phyloP scores from a whole-genome alignment of 2,329 filamentous ascomycete species.

The Davidsoniella eucalypti region DNA sequence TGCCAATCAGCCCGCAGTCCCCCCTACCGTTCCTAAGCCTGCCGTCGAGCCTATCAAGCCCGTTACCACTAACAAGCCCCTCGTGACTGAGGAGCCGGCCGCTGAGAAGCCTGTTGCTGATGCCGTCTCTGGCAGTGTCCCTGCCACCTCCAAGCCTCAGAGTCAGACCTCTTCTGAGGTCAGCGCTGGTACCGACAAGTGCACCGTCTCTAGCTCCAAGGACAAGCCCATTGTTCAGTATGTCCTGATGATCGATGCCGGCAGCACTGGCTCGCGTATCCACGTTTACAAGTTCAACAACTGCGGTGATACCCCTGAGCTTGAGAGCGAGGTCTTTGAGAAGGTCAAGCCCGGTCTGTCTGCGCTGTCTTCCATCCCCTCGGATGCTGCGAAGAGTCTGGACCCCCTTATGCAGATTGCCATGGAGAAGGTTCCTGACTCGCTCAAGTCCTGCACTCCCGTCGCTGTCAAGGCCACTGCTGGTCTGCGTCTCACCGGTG shows the following conservation, averaged over 20 bases:
- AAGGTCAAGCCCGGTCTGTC: slow-evolving; percentile 84
- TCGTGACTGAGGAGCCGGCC: slow-evolving; percentile 5
- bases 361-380: slow-evolving; percentile 70
- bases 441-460: slow-evolving; percentile 80
- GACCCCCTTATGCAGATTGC: slow-evolving; percentile 79
- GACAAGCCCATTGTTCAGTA: slow-evolving; percentile 94
- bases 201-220: slow-evolving; percentile 66
- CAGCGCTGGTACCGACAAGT: slow-evolving; percentile 53
- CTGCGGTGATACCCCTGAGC: slow-evolving; percentile 82
- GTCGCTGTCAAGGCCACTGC: slow-evolving; percentile 97
- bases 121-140: neutral
- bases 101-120: slow-evolving; percentile 1
- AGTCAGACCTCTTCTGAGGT: slow-evolving; percentile 42
- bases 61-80: slow-evolving; percentile 6
- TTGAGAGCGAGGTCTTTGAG: slow-evolving; percentile 84
- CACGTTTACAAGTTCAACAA: slow-evolving; percentile 97
- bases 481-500: slow-evolving; percentile 72
- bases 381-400: slow-evolving; percentile 76
- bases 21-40: slow-evolving; percentile 7
- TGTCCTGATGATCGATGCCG: slow-evolving; percentile 96
- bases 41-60: neutral
- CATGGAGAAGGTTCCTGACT: slow-evolving; percentile 67
- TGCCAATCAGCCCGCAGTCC: slow-evolving; percentile 1
- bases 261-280: slow-evolving; percentile 92
- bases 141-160: slow-evolving; percentile 9